phyloP scores from a whole-genome alignment of 164 flowering plant genomes.

The Magnolia changhungtana region DNA sequence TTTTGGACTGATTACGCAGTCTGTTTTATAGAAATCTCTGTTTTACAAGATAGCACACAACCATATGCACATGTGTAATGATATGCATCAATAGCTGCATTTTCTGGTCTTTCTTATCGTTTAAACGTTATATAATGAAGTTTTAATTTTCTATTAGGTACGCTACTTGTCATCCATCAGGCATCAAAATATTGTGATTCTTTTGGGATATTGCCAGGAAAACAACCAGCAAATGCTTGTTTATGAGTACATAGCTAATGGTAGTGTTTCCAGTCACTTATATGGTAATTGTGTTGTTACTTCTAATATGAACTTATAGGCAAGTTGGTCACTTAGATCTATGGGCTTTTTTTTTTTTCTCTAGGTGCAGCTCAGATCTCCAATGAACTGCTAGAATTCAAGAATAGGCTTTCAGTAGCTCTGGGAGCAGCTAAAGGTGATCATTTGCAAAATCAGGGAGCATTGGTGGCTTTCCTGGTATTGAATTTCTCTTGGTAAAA shows the following conservation, averaged over 20 bases:
- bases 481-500: slow-evolving; percentile 35
- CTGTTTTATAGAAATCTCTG: background rate
- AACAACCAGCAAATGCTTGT: slow-evolving; percentile 69
- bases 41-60: background rate
- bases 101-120: background rate
- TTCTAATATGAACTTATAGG: background rate
- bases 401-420: slow-evolving; percentile 74
- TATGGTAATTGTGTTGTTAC: slow-evolving; percentile 6
- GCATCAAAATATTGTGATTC: slow-evolving; percentile 74
- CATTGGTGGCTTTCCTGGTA: slow-evolving; percentile 70
- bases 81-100: background rate
- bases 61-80: background rate
- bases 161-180: slow-evolving; percentile 75
- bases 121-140: background rate
- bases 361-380: slow-evolving; percentile 62
- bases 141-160: slow-evolving; percentile 40
- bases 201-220: slow-evolving; percentile 87
- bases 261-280: slow-evolving; percentile 69
- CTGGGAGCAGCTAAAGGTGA: slow-evolving; percentile 99
- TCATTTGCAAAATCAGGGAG: slow-evolving; percentile 85
- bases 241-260: slow-evolving; percentile 81
- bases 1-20: no score
- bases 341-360: background rate
- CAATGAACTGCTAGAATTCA: slow-evolving; percentile 75
- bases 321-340: slow-evolving; percentile 1